Conservation (phyloP, 495 filamentous ascomycete species). For the Neurospora discreta region DNA sequence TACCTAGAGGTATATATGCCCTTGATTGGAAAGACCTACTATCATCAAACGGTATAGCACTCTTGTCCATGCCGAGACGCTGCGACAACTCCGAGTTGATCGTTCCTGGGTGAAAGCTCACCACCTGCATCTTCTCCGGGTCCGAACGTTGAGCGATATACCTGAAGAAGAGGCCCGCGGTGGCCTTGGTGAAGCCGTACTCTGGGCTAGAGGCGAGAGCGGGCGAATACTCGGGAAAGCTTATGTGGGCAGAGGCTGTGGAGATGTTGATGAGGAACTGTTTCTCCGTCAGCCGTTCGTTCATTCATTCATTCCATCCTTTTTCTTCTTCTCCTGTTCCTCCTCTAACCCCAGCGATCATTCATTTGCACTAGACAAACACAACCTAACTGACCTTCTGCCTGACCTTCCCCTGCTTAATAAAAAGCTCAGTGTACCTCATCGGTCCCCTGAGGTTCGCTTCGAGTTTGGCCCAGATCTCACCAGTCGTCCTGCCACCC, state of each 20-base stretch:
- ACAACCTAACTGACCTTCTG: neutral
- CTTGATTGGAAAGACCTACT: slow-evolving; percentile 14
- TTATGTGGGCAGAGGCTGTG: slow-evolving; percentile 16
- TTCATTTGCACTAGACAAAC: neutral
- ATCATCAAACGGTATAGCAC: slow-evolving; percentile 22
- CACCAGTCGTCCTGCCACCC: neutral
- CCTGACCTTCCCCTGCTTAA: slow-evolving; percentile 11
- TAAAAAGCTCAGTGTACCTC: slow-evolving; percentile 24
- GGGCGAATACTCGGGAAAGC: slow-evolving; percentile 2
- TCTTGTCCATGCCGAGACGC: slow-evolving; percentile 9
- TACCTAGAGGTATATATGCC: no score
- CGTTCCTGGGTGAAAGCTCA: slow-evolving; percentile 34
- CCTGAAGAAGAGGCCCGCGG: slow-evolving; percentile 27
- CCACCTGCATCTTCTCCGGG: slow-evolving; percentile 25
- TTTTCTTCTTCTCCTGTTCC: neutral
- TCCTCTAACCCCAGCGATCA: neutral
- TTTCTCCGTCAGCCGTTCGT: neutral
- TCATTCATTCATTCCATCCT: neutral
- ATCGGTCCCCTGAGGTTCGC: slow-evolving; percentile 25
- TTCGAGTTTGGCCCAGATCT: slow-evolving; percentile 22
- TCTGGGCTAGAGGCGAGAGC: neutral
- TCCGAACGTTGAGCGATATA: slow-evolving; percentile 21
- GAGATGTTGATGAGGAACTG: slow-evolving; percentile 30
- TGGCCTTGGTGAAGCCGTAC: slow-evolving; percentile 30
- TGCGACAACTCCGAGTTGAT: slow-evolving; percentile 20